phyloP scores from a whole-genome alignment of 345 rosid genomes.

The Euclidium syriacum region DNA sequence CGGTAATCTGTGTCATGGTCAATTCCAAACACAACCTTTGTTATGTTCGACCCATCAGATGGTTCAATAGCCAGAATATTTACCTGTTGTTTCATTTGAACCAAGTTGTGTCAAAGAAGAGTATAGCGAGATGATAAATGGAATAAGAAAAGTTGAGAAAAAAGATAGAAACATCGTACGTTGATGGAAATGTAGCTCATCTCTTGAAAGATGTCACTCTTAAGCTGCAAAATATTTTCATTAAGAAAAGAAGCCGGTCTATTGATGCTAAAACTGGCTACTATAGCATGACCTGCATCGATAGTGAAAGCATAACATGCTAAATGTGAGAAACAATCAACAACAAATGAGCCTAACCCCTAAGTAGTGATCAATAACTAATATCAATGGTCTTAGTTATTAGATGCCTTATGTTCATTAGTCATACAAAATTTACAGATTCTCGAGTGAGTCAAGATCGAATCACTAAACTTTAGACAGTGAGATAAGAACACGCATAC shows the following conservation, averaged over 20 bases:
- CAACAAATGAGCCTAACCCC: neutral
- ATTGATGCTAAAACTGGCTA: constrained; percentile 61
- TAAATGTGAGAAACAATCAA: constrained; percentile 8
- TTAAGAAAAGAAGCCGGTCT: constrained; percentile 53
- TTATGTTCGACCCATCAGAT: constrained; percentile 40
- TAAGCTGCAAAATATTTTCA: constrained; percentile 57
- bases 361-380: neutral
- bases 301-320: neutral
- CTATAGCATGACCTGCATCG: constrained; percentile 71
- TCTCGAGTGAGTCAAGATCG: neutral
- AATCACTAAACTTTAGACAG: neutral
- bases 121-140: neutral
- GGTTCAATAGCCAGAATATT: constrained; percentile 53
- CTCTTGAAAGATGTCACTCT: constrained; percentile 65
- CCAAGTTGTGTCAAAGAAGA: constrained; percentile 15
- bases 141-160: neutral
- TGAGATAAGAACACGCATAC: neutral
- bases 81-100: constrained; percentile 48
- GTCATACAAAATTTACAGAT: neutral
- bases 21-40: constrained; percentile 77
- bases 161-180: constrained; percentile 33
- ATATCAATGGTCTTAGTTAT: neutral
- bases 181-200: constrained; percentile 50
- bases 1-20: constrained; percentile 52
- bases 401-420: neutral